Evolutionary conservation across 2,329 filamentous ascomycete genomes (phyloP).

Genomic region (Botrytis pseudocinerea): DNA sequence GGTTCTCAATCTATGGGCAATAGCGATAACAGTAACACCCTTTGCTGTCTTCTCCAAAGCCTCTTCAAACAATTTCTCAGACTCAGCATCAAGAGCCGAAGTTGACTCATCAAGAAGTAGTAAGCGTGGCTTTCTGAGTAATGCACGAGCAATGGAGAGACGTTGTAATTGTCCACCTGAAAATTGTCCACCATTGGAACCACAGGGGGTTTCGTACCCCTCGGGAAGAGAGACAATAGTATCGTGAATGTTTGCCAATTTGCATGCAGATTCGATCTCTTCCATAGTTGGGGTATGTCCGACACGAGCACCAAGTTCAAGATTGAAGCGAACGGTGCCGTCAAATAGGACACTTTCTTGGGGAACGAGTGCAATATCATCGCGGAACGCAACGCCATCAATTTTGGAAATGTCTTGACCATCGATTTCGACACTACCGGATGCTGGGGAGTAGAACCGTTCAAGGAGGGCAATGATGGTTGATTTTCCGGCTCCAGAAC

Average conservation of each 20-base stretch:
- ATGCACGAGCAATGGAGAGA: constrained; percentile 72
- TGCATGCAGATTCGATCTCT: constrained; percentile 66
- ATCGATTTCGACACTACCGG: constrained; percentile 53
- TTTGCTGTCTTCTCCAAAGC: constrained; percentile 59
- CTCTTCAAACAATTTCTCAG: constrained; percentile 64
- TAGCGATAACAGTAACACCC: constrained; percentile 57
- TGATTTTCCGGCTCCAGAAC: constrained; percentile 66
- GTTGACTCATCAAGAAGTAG: constrained; percentile 82
- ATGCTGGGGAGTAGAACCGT: constrained; percentile 53
- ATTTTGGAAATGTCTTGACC: constrained; percentile 58
- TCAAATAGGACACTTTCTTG: constrained; percentile 60
- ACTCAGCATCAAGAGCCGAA: constrained; percentile 71
- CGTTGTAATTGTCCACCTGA: constrained; percentile 80
- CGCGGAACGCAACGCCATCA: constrained; percentile 52
- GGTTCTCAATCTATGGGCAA: constrained; percentile 59
- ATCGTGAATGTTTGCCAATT: constrained; percentile 65
- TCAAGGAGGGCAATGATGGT: constrained; percentile 60
- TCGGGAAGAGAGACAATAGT: constrained; percentile 62
- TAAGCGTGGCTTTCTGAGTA: constrained; percentile 69
- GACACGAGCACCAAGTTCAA: constrained; percentile 55
- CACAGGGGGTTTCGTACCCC: constrained; percentile 66
- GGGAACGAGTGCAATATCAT: constrained; percentile 56
- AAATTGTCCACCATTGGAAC: constrained; percentile 67
- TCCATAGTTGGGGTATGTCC: constrained; percentile 55
- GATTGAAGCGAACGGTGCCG: constrained; percentile 57